These are phyloP conservation scores for Clavispora phyllophila DNA, from an alignment of 805 yeast genomes.

Conservation along the genomic window DNA sequence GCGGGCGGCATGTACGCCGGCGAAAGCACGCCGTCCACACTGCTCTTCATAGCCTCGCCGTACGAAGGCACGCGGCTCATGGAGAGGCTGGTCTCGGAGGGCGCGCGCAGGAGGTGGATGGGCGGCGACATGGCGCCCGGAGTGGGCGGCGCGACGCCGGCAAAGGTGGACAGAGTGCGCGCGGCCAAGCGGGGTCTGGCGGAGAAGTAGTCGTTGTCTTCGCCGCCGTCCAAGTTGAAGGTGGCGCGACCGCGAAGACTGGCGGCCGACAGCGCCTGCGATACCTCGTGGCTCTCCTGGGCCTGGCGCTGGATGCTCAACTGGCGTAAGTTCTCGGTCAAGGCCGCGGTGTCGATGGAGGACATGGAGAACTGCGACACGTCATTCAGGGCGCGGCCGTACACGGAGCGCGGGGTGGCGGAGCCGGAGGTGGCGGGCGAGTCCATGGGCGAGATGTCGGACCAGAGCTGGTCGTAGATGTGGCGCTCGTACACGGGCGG, in stretches of 20 bases:
- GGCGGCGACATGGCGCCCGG: conserved; percentile 52
- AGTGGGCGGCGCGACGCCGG: conserved; percentile 3
- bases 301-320: conserved; percentile 46
- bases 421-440: conserved; percentile 42
- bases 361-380: conserved; percentile 29
- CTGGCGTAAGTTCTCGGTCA: conserved; percentile 49
- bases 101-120: conserved; percentile 53
- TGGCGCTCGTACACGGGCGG: conserved; percentile 85
- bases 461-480: conserved; percentile 75
- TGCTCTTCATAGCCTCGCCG: conserved; percentile 64
- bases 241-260: conserved; percentile 26
- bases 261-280: conserved; percentile 10
- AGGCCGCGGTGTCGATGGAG: conserved; percentile 33
- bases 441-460: conserved; percentile 51
- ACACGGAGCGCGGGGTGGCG: conserved; percentile 30
- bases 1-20: conserved; percentile 64
- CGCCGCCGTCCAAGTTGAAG: conserved; percentile 32
- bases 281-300: conserved; percentile 23
- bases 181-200: conserved; percentile 8
- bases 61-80: conserved; percentile 81
- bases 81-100: conserved; percentile 36
- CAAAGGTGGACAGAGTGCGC: too few relatives aligned
- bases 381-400: conserved; percentile 8
- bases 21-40: conserved; percentile 49
- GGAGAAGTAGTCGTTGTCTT: conserved; percentile 31